Conservation (phyloP, 805 yeast genomes). For the Lipomyces yamadae region DNA sequence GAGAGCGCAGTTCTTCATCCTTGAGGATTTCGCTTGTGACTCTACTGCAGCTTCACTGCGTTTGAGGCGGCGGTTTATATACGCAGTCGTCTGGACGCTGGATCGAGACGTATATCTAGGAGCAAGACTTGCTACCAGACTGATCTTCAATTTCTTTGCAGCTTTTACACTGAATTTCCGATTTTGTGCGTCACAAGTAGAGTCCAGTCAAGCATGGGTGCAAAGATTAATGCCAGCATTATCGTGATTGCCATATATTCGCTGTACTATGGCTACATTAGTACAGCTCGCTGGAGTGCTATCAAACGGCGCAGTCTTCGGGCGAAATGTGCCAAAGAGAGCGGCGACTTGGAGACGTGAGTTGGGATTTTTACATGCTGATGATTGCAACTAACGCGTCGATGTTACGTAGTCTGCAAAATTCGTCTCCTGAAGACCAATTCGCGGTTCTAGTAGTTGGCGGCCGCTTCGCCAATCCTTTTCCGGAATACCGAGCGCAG, state of each 20-base stretch:
- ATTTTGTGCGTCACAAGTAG: neutral
- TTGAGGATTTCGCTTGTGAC: neutral
- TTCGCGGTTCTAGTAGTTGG: slow-evolving; percentile 42
- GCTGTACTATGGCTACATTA: slow-evolving; percentile 25
- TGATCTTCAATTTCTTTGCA: neutral
- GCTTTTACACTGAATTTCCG: neutral
- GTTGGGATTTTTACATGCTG: neutral
- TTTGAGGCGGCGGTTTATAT: neutral
- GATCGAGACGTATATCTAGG: neutral
- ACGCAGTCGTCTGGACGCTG: neutral
- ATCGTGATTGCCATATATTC: slow-evolving; percentile 27
- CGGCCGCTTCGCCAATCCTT: slow-evolving; percentile 90
- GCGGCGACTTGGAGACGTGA: slow-evolving; percentile 27
- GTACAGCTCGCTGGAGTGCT: slow-evolving; percentile 19
- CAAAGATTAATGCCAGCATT: slow-evolving; percentile 18
- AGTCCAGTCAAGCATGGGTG: slow-evolving; percentile 7
- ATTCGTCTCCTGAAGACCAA: slow-evolving; percentile 32
- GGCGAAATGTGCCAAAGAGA: slow-evolving; percentile 22
- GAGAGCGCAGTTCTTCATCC: neutral
- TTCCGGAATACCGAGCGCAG: slow-evolving; percentile 86
- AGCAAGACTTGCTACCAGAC: neutral
- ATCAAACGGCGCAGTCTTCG: slow-evolving; percentile 22
- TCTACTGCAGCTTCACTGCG: neutral
- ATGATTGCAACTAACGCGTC: neutral
- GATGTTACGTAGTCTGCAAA: slow-evolving; percentile 6